Base-by-base conservation (phyloP, 371 early-diverging fungal species). In the Rhizopus sp. region DNA sequence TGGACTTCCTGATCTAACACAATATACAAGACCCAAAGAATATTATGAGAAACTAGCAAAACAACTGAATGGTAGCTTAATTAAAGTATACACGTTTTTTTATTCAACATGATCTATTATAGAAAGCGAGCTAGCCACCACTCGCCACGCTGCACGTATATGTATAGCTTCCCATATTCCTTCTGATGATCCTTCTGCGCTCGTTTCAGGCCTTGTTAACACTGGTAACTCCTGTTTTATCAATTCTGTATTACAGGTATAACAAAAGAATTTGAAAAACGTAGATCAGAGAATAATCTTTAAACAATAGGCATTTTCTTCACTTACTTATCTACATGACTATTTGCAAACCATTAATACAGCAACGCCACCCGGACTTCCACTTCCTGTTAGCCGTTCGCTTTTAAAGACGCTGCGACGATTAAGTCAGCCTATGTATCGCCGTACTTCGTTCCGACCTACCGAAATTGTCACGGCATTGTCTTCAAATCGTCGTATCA, bases 191-290 rank as follows among this genome's bases (percentile, higher is more conserved):
- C 53, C 59, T 9, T 50, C 60, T 42, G 56, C 59, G 0, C 42
- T 33, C 64, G 64, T 67, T 52, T 72, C 56, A 37, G 95, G 95
- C 0, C 78, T 95, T 38, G 82, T 85, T 55, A 95, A 95, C 59
- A 80, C 88, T 8, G 95, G 95, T 44, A 95, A 95, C 66, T 88
- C 94, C 9, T 95, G 95, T 68, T 95, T 94, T 66, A 80, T 94
- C 77, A 94, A 94, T 68, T 87, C 89, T 13, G 89, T 93, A 1
- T 68, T 94, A 16, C 95, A 95, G 81, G 90, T 87, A 62, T 51
- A 42, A 40, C 45, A 57, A 41, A 16, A 40, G 16, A 31, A 49
- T 23, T 23, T 23, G 23, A 17, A 13, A 42, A n/a, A n/a, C n/a
- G n/a, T n/a, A n/a, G n/a, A 29, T 37, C 31, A 4, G 5, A 16